Evolutionary conservation across 148 eudicot genomes (phyloP), one percentile per base, ranked within the genome.

Genomic region (Arbutus unedo): DNA sequence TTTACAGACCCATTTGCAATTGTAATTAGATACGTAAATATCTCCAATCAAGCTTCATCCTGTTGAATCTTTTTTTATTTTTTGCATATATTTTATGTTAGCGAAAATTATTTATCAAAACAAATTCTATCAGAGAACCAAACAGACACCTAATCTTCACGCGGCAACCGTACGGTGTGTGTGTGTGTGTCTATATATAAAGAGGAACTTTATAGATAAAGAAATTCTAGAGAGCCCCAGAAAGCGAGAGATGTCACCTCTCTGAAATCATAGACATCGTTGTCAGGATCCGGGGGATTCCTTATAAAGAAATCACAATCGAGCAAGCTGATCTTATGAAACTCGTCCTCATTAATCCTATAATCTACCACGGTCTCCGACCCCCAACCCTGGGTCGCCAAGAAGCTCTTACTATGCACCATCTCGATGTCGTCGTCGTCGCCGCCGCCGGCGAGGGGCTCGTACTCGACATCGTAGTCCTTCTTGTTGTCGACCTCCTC

Each of bases 221-320:
- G 3, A 47, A 16, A 49, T 4, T 2, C 16, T 50, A 50, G 54
- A 50, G 2, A 50, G 54, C 2, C 54, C 16, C 10, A 50, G 54
- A 50, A 8, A 50, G 54, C 2, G 10, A 50, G 54, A 50, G 54
- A 8, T 50, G 54, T 0, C 25, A 95, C 98, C 98, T 96, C 99
- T 48, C 99, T 84, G 71, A 96, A 96, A 83, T 96, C 99, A 38
- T 87, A 96, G 8, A 94, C 98, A 87, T 94, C 99, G 78, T 87
- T 84, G 82, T 96, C 99, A 76, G 97, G 99, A 66, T 94, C 98
- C 44, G 91, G 95, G 18, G 98, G 95, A 66, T 89, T 94, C 38
- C 98, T 78, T 21, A 96, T 93, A 59, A 96, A 94, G 86, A 96
- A 94, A 88, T 96, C 99, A 77, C 99, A 96, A 86, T 94, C 93